phyloP scores from a whole-genome alignment of 176 grass and related monocot genomes.

The bread wheat (Triticum aestivum) region DNA sequence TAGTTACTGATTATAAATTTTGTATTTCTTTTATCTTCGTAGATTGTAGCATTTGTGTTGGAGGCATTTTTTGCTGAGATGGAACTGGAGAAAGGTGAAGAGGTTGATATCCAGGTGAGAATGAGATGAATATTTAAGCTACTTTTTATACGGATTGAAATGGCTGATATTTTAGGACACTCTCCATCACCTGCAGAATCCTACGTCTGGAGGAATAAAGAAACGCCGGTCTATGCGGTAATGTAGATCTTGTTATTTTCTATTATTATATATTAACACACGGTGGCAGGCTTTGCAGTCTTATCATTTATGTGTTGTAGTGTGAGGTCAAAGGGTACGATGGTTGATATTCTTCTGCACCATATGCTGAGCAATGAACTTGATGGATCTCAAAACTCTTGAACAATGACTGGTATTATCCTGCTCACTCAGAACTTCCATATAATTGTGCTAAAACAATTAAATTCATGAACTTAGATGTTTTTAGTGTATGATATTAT shows the following conservation, averaged over 20 bases:
- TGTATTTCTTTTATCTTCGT: constrained; percentile 18
- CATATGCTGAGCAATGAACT: constrained; percentile 89
- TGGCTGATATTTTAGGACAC: constrained; percentile 4
- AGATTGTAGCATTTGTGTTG: constrained; percentile 97
- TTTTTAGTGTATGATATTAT: background rate
- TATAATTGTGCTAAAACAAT: constrained; percentile 17
- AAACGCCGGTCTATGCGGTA: constrained; percentile 48
- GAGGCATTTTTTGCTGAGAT: constrained; percentile 99
- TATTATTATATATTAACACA: constrained; percentile 10
- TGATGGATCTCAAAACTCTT: constrained; percentile 45
- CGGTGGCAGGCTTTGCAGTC: constrained; percentile 7
- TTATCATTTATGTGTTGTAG: constrained; percentile 30
- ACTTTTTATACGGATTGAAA: background rate
- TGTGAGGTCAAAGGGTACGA: constrained; percentile 62
- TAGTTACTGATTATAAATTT: constrained; percentile 22
- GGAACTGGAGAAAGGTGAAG: constrained; percentile 75
- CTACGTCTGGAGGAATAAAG: constrained; percentile 27
- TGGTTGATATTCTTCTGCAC: constrained; percentile 89
- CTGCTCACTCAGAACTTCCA: constrained; percentile 1
- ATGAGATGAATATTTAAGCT: constrained; percentile 34
- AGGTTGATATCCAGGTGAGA: constrained; percentile 50
- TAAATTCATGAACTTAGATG: background rate
- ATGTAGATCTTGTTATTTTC: constrained; percentile 31
- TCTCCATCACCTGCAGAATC: constrained; percentile 20
- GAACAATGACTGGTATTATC: constrained; percentile 41